Conservation (phyloP, 331 rosid species). For the Pyracantha coccinea region DNA sequence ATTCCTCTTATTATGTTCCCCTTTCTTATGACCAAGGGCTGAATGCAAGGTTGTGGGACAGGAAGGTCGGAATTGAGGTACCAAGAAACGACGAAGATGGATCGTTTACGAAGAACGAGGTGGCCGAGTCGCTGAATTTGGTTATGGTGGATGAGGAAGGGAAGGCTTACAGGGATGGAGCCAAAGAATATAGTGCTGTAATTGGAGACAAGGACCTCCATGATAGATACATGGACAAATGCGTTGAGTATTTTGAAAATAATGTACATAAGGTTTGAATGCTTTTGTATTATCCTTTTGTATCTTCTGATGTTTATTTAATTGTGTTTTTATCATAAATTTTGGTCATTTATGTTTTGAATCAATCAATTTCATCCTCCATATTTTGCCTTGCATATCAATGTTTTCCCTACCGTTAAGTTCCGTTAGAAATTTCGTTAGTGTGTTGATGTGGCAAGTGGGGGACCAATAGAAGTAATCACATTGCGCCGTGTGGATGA, state of each 20-base stretch:
- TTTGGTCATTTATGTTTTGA: too few relatives aligned
- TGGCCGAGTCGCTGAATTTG: not conserved
- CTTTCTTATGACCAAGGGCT: conserved; percentile 23
- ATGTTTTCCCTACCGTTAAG: too few relatives aligned
- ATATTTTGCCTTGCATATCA: too few relatives aligned
- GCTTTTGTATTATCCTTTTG: not conserved
- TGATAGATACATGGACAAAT: not conserved
- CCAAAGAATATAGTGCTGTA: not conserved
- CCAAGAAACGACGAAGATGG: not conserved
- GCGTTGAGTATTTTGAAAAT: not conserved
- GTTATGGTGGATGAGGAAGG: conserved; percentile 4
- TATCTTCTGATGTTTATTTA: not conserved
- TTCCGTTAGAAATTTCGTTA: too few relatives aligned
- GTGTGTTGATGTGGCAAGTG: too few relatives aligned
- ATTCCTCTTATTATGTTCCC: conserved; percentile 19
- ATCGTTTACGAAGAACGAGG: not conserved
- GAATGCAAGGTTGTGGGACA: conserved; percentile 20
- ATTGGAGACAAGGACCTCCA: not conserved
- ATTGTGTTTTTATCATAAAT: too few relatives aligned
- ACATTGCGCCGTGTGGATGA: too few relatives aligned
- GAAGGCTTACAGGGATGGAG: not conserved
- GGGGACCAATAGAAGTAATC: too few relatives aligned
- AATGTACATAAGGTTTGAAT: not conserved
- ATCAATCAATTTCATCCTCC: too few relatives aligned
- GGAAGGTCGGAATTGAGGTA: conserved; percentile 18